These are phyloP conservation scores for Beta macrorhiza DNA, from an alignment of 179 eudicot species.

Conservation along the genomic window DNA sequence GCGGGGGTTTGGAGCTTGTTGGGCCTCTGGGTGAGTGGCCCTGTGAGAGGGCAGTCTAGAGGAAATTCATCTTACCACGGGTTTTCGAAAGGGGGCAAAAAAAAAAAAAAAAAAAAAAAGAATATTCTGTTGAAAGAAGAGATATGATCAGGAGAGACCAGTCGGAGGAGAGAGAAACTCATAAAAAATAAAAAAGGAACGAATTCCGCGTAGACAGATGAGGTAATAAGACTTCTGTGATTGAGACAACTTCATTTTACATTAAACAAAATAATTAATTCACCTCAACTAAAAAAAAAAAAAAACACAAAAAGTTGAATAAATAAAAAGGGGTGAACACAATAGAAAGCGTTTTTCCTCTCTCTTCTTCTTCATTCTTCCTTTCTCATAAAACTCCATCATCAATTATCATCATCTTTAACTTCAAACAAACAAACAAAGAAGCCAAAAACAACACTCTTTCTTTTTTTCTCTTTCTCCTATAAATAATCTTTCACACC, in stretches of 20 bases:
- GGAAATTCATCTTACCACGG: too few species aligned
- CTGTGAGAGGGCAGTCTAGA: too few species aligned
- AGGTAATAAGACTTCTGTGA: slow-evolving; percentile 26
- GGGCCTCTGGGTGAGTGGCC: too few species aligned
- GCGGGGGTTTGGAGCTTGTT: too few species aligned
- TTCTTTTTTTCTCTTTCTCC: neutral
- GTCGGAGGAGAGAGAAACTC: slow-evolving; percentile 1
- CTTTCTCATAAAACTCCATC: neutral
- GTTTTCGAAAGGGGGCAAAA: too few species aligned
- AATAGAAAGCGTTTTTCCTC: neutral
- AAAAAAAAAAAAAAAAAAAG: too few species aligned
- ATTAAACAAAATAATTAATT: neutral
- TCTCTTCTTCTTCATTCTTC: neutral
- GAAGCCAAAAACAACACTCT: too few species aligned
- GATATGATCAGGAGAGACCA: neutral
- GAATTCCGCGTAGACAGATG: slow-evolving; percentile 43
- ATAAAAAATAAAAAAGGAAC: neutral
- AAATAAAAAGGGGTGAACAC: neutral
- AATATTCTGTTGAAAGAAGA: neutral
- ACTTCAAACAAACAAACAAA: too few species aligned
- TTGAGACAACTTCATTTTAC: neutral
- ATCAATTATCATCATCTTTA: too few species aligned
- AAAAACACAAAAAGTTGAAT: neutral
- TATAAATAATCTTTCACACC: neutral
- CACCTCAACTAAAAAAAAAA: neutral